Conservation (phyloP, 2,329 filamentous ascomycete genomes). For the Colletotrichum noveboracense region DNA sequence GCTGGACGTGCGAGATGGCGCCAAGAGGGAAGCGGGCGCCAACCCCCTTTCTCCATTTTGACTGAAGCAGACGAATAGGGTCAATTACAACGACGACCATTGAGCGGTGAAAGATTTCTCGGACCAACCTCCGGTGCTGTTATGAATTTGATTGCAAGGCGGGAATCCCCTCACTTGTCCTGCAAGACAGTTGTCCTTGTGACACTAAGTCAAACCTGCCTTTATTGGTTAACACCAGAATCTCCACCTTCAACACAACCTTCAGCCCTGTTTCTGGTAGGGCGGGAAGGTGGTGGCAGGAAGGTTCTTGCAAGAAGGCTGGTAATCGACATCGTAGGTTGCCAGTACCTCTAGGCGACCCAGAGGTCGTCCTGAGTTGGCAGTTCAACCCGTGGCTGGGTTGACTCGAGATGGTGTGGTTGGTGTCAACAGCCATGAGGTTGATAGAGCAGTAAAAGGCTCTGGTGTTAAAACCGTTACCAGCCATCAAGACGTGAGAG, state of each 20-base stretch:
- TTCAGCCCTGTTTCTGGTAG: neutral
- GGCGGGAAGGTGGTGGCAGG: neutral
- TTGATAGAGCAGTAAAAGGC: neutral
- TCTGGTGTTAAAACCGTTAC: neutral
- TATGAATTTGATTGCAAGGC: neutral
- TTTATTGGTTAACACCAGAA: neutral
- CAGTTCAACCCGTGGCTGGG: neutral
- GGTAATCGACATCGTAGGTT: neutral
- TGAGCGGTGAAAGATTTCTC: neutral
- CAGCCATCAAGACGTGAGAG: neutral
- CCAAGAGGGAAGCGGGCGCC: neutral
- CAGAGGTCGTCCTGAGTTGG: neutral
- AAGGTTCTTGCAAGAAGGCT: neutral
- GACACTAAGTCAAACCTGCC: neutral
- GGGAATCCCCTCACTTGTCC: neutral
- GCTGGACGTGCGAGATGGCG: neutral
- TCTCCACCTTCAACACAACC: slow-evolving; percentile 1
- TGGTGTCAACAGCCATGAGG: neutral
- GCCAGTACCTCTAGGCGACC: neutral
- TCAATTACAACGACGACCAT: neutral
- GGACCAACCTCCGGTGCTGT: neutral
- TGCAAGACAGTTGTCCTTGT: neutral
- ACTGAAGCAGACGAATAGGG: neutral
- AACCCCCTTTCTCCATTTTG: neutral
- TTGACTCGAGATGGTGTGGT: slow-evolving; percentile 4